Evolutionary conservation across 306 rosid genomes (phyloP).

Genomic region (Fragaria vesca): DNA sequence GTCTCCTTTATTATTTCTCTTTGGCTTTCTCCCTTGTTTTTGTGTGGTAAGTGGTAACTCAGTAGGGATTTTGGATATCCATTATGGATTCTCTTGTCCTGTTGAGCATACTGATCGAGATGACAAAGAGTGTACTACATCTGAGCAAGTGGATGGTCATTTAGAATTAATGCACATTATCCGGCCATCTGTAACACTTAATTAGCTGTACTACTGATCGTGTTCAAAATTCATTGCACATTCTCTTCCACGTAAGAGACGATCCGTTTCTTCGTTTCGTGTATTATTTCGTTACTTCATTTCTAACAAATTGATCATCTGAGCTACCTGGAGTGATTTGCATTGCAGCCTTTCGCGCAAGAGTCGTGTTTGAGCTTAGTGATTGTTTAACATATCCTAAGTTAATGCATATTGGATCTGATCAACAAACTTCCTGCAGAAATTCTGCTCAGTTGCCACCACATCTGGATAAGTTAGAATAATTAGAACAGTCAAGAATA

Average conservation of each 20-base stretch:
- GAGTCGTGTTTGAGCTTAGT: not conserved
- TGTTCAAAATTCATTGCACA: not conserved
- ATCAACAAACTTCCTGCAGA: not conserved
- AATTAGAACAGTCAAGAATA: not conserved
- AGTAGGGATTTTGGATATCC: not conserved
- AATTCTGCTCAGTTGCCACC: not conserved
- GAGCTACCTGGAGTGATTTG: not conserved
- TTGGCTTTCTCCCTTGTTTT: not conserved
- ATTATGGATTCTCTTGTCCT: not conserved
- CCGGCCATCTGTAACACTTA: not conserved
- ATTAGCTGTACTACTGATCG: not conserved
- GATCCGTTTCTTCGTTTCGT: not conserved
- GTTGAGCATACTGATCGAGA: not conserved
- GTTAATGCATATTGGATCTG: not conserved
- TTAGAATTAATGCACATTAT: not conserved
- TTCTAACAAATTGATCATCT: not conserved
- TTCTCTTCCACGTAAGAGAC: not conserved
- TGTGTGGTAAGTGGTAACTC: not conserved
- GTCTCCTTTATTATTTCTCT: not conserved
- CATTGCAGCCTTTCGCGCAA: not conserved
- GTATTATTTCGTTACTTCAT: not conserved
- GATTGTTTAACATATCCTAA: not conserved
- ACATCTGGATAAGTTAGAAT: constrained; percentile 6
- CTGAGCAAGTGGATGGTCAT: not conserved
- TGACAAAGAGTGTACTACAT: not conserved